Percentiles rank a stretch among this genome's conserved stretches.
Conservation (phyloP, 345 rosid genomes). For the Geranium rotundifolium region DNA sequence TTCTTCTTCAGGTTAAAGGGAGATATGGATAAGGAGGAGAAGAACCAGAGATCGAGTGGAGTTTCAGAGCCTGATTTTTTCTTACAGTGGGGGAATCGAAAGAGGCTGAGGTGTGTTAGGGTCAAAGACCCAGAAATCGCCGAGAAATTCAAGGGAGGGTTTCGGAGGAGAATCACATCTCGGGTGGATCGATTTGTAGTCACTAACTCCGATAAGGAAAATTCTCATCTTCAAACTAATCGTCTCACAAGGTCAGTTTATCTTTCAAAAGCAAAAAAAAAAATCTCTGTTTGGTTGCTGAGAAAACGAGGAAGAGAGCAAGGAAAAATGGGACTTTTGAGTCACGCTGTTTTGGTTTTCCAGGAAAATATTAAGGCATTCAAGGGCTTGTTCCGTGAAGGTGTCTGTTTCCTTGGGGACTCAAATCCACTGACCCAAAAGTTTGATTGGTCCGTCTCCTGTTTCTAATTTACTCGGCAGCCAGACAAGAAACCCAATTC, state of each 20-base stretch:
- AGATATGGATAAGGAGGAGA: slow-evolving; percentile 43
- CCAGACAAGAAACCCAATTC: background rate
- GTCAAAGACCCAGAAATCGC: slow-evolving; percentile 50
- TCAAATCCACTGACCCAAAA: background rate
- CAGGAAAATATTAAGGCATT: background rate
- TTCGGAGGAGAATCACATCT: slow-evolving; percentile 38
- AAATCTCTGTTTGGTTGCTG: slow-evolving; percentile 19
- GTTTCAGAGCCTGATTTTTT: slow-evolving; percentile 40
- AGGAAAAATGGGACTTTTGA: background rate
- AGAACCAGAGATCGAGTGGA: slow-evolving; percentile 27
- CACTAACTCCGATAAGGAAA: slow-evolving; percentile 25
- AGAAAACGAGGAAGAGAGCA: slow-evolving; percentile 5
- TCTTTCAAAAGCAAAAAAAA: background rate
- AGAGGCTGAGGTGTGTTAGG: slow-evolving; percentile 68
- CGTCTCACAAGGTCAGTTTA: slow-evolving; percentile 40
- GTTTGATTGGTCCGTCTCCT: background rate
- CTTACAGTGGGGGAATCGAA: slow-evolving; percentile 65
- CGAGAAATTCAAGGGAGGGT: slow-evolving; percentile 31
- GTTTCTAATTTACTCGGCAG: background rate
- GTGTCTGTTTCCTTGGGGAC: background rate
- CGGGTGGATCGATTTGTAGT: slow-evolving; percentile 28
- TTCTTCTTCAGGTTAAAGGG: background rate
- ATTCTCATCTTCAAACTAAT: slow-evolving; percentile 27
- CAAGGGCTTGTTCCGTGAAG: background rate
- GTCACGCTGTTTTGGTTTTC: background rate